A percentile compares a stretch with the other conserved stretches of the same genome.
phyloP scores from a whole-genome alignment of 108 stramenopile genomes.

The Mediolabrus comicus region DNA sequence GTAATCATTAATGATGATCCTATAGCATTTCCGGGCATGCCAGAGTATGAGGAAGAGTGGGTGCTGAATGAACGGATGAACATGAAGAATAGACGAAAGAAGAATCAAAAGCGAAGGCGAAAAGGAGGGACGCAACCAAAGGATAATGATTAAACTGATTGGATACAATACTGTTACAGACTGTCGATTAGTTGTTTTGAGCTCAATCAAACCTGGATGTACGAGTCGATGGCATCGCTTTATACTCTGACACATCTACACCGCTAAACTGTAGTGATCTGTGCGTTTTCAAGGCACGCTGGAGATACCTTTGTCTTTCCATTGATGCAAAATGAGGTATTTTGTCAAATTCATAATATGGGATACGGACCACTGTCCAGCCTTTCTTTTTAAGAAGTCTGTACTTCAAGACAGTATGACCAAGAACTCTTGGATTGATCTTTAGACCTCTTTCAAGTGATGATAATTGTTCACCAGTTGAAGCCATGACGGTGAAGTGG shows the following conservation, averaged over 20 bases:
- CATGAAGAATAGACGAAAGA: slow-evolving; percentile 61
- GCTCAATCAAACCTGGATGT: slow-evolving; percentile 77
- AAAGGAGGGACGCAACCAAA: slow-evolving; percentile 2
- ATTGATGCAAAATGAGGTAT: slow-evolving; percentile 89
- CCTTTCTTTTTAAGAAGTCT: slow-evolving; percentile 79
- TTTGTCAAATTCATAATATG: slow-evolving; percentile 88
- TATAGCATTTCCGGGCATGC: slow-evolving; percentile 68
- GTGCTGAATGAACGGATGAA: slow-evolving; percentile 65
- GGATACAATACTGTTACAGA: slow-evolving; percentile 2
- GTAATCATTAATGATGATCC: slow-evolving; percentile 47
- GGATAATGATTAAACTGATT: neutral
- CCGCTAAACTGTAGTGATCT: slow-evolving; percentile 75
- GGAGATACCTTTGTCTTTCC: slow-evolving; percentile 87
- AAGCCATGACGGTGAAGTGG: slow-evolving; percentile 70
- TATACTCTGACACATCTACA: slow-evolving; percentile 83
- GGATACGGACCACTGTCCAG: slow-evolving; percentile 84
- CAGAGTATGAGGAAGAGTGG: slow-evolving; percentile 71
- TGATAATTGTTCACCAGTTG: slow-evolving; percentile 23
- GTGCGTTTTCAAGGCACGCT: slow-evolving; percentile 84
- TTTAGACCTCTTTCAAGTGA: slow-evolving; percentile 29
- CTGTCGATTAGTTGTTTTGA: neutral
- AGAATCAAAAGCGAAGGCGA: slow-evolving; percentile 13
- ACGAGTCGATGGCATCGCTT: slow-evolving; percentile 53
- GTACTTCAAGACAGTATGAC: slow-evolving; percentile 85
- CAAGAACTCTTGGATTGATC: slow-evolving; percentile 63